Conservation (phyloP, 164 flowering plant species). For the Protea cynaroides region DNA sequence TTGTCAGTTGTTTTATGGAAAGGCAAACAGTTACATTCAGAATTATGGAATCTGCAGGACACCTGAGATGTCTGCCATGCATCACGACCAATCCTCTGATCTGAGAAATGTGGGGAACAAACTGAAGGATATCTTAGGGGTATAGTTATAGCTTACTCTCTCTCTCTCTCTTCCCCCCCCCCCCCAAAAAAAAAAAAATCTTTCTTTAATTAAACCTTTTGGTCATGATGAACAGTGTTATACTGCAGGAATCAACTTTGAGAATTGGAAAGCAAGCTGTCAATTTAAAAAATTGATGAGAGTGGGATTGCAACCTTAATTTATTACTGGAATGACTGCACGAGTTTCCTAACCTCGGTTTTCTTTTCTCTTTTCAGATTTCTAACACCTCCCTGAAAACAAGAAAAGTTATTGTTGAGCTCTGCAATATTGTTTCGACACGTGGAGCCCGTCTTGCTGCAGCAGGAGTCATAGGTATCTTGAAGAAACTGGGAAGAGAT, state of each 20-base stretch:
- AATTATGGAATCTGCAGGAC: conserved; percentile 52
- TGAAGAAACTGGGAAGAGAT: conserved; percentile 86
- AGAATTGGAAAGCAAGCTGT: too few relatives aligned
- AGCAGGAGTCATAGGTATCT: conserved; percentile 82
- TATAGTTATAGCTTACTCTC: conserved; percentile 10
- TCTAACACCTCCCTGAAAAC: conserved; percentile 64
- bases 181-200: too few relatives aligned
- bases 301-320: too few relatives aligned
- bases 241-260: too few relatives aligned
- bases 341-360: background rate
- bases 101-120: conserved; percentile 71
- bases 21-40: background rate
- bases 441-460: conserved; percentile 93
- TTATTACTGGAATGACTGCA: background rate
- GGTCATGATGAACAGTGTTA: too few relatives aligned
- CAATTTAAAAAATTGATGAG: too few relatives aligned
- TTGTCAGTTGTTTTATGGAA: background rate
- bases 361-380: conserved; percentile 38
- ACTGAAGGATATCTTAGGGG: conserved; percentile 83
- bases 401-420: conserved; percentile 65
- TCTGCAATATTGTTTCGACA: conserved; percentile 72
- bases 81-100: conserved; percentile 83
- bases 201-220: too few relatives aligned
- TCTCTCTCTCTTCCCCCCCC: background rate
- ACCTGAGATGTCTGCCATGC: conserved; percentile 96